Evolutionary conservation across 139 green algal species (phyloP).

Genomic region (Mesotaenium endlicherianum): DNA sequence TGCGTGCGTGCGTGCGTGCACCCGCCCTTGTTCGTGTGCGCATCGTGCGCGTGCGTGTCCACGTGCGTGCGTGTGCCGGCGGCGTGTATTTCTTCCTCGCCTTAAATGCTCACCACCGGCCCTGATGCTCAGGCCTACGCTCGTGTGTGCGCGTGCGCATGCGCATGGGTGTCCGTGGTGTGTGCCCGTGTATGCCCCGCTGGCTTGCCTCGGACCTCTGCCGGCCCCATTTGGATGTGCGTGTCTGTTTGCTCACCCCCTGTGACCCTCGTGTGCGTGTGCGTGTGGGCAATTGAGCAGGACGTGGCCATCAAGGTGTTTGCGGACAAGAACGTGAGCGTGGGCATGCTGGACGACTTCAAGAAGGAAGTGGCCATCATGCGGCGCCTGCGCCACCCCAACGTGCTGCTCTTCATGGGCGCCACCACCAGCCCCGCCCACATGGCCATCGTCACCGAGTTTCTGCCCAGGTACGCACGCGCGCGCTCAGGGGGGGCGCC

Average conservation of each 20-base stretch:
- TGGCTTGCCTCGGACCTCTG: neutral
- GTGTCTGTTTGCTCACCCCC: neutral
- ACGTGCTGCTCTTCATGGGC: slow-evolving; percentile 59
- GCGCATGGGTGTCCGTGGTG: neutral
- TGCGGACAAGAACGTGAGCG: slow-evolving; percentile 32
- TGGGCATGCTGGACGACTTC: slow-evolving; percentile 24
- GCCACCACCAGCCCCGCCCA: slow-evolving; percentile 25
- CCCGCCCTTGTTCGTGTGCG: no score
- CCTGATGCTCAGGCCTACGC: neutral
- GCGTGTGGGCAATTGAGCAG: neutral
- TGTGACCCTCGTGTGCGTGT: neutral
- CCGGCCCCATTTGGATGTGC: neutral
- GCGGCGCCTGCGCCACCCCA: slow-evolving; percentile 56
- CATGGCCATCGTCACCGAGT: slow-evolving; percentile 33
- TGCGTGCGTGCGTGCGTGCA: neutral
- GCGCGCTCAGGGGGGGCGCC: neutral
- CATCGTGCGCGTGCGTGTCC: no score
- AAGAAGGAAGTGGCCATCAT: slow-evolving; percentile 55
- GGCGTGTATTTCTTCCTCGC: neutral
- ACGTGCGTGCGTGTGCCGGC: no score
- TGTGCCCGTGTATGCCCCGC: neutral
- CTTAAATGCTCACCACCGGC: neutral
- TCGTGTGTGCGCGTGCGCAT: no score
- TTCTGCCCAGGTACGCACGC: slow-evolving; percentile 3
- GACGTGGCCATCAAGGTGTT: slow-evolving; percentile 53